phyloP scores from a whole-genome alignment of 345 rosid genomes.

The Turnera subulata region DNA sequence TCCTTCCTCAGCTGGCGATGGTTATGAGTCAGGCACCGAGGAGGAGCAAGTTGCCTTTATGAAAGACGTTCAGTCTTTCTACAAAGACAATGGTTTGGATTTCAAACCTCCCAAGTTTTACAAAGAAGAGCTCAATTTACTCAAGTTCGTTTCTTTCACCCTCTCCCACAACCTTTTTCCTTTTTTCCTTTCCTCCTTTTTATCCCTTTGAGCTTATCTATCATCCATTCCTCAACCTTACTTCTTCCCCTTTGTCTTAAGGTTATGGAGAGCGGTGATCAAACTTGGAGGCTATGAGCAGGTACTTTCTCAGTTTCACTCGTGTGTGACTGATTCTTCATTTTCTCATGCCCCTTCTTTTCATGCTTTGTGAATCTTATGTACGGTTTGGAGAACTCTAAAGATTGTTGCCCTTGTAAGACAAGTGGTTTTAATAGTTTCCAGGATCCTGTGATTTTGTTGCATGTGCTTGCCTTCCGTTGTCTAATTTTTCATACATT shows the following conservation, averaged over 20 bases:
- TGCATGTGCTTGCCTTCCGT: too few relatives aligned
- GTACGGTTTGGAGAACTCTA: too few relatives aligned
- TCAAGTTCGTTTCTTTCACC: constrained; percentile 25
- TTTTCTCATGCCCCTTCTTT: too few relatives aligned
- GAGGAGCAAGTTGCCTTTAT: constrained; percentile 26
- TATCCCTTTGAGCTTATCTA: background rate
- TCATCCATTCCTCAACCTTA: background rate
- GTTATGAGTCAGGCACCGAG: constrained; percentile 31
- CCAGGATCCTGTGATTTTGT: too few relatives aligned
- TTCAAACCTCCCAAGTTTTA: constrained; percentile 32
- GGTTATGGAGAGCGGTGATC: constrained; percentile 32
- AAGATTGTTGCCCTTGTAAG: too few relatives aligned
- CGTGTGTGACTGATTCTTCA: too few relatives aligned
- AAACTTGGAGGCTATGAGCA: constrained; percentile 34
- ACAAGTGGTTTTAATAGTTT: background rate
- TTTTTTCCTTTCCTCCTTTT: background rate
- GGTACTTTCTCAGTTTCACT: constrained; percentile 12
- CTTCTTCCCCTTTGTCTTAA: constrained; percentile 1
- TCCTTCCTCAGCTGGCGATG: constrained; percentile 16
- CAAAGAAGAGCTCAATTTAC: constrained; percentile 32
- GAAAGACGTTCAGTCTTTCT: constrained; percentile 23
- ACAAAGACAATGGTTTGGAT: constrained; percentile 23
- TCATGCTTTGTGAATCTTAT: too few relatives aligned
- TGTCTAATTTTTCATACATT: too few relatives aligned
- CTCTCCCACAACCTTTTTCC: background rate